These are phyloP conservation scores for Starmerella bombi DNA, from an alignment of 805 yeast genomes.

Conservation along the genomic window DNA sequence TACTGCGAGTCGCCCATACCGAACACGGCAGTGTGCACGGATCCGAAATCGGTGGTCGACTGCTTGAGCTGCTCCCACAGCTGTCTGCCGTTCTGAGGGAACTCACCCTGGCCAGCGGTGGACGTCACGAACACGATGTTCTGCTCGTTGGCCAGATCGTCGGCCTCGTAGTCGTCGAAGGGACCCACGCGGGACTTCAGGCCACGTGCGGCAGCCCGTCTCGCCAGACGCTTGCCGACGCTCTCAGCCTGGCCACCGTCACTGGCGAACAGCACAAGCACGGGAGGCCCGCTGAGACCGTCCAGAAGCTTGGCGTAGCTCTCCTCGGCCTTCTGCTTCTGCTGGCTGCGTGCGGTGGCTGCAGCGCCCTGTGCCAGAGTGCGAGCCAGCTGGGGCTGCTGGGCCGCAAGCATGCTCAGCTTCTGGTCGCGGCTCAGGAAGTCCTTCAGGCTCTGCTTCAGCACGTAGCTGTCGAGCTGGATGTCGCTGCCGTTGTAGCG, in stretches of 20 bases:
- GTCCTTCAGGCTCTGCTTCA: constrained; percentile 59
- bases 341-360: constrained; percentile 44
- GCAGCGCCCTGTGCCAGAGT: constrained; percentile 53
- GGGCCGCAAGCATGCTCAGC: constrained; percentile 58
- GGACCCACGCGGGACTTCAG: constrained; percentile 51
- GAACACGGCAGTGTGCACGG: constrained; percentile 47
- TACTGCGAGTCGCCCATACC: constrained; percentile 75
- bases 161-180: constrained; percentile 54
- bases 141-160: constrained; percentile 53
- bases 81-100: constrained; percentile 67
- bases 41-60: constrained; percentile 39
- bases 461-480: constrained; percentile 70
- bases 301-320: constrained; percentile 68
- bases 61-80: constrained; percentile 61
- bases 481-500: constrained; percentile 52
- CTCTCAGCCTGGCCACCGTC: constrained; percentile 84
- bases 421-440: constrained; percentile 86
- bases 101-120: constrained; percentile 79
- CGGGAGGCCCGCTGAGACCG: constrained; percentile 84
- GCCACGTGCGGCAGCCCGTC: constrained; percentile 71
- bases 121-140: constrained; percentile 58
- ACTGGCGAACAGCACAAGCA: constrained; percentile 74
- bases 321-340: constrained; percentile 54
- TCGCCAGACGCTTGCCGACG: constrained; percentile 63
- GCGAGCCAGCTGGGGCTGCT: constrained; percentile 64